These are phyloP conservation scores for Cercospora brassicicola DNA, from an alignment of 2,329 filamentous ascomycete species.

Conservation along the genomic window DNA sequence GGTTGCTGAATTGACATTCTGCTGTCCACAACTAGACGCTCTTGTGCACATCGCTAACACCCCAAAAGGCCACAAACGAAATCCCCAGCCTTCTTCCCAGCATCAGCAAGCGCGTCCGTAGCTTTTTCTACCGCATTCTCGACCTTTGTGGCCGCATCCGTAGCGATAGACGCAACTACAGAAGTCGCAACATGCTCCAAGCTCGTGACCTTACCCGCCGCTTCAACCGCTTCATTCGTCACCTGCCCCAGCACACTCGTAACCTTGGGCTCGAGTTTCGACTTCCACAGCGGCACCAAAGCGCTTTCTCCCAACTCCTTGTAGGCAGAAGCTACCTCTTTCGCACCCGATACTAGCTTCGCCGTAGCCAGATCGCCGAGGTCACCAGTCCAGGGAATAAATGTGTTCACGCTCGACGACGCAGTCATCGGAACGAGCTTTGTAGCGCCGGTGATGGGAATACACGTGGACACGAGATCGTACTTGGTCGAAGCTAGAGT, in stretches of 20 bases:
- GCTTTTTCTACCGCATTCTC: neutral
- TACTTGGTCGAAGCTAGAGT: neutral
- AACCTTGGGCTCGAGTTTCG: neutral
- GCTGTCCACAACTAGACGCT: neutral
- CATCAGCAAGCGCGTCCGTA: neutral
- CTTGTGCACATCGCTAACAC: neutral
- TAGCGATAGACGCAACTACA: neutral
- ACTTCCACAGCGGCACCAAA: neutral
- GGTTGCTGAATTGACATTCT: neutral
- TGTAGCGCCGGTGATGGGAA: neutral
- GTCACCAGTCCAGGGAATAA: neutral
- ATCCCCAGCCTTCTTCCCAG: no score
- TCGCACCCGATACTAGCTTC: neutral
- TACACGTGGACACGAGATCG: neutral
- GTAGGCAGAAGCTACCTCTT: neutral
- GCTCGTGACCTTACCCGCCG: neutral
- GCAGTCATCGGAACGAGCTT: neutral
- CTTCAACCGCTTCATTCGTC: neutral
- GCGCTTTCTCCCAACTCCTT: neutral
- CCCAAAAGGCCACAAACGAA: no score
- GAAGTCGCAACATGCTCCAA: neutral
- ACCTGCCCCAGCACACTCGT: neutral
- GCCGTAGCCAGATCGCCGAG: neutral
- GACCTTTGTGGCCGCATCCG: neutral
- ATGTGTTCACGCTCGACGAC: neutral